These are phyloP conservation scores for Aspergillus sp. DNA, from an alignment of 2,329 filamentous ascomycete species.

Conservation along the genomic window DNA sequence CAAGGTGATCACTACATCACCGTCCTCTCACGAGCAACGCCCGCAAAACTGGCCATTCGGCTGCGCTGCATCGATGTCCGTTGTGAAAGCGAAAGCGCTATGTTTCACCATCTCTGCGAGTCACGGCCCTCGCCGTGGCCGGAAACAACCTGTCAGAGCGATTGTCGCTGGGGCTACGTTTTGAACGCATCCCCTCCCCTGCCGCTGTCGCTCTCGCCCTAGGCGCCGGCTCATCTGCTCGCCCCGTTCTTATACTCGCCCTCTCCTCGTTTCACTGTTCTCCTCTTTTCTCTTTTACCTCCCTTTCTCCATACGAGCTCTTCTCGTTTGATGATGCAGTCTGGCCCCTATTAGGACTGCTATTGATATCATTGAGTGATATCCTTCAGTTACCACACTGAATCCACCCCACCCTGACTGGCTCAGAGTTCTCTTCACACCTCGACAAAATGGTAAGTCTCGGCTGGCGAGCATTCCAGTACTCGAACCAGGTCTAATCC, in stretches of 20 bases:
- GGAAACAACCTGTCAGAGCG: background rate
- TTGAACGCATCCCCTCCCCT: slow-evolving; percentile 4
- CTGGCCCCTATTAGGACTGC: no score
- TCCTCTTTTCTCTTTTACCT: no score
- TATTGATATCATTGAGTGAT: no score
- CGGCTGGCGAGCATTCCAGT: no score
- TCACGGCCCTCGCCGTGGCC: slow-evolving; percentile 7
- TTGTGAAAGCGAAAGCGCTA: slow-evolving; percentile 11
- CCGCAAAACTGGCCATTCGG: slow-evolving; percentile 7
- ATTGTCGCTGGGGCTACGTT: slow-evolving; percentile 12
- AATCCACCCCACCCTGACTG: no score
- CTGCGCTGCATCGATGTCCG: slow-evolving; percentile 1
- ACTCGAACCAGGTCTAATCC: background rate
- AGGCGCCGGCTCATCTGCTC: background rate
- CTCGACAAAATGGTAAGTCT: no score
- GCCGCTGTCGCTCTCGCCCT: slow-evolving; percentile 1
- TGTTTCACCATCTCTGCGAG: slow-evolving; percentile 20
- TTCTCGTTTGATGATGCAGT: no score
- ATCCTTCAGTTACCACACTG: no score
- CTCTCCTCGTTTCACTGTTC: no score
- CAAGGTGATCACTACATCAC: slow-evolving; percentile 20
- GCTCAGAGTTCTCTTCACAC: no score
- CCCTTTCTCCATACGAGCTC: no score
- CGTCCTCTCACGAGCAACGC: slow-evolving; percentile 6
- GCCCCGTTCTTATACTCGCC: slow-evolving; percentile 10